phyloP scores from a whole-genome alignment of 1,284 basidiomycete species.

The Irpex sp. region DNA sequence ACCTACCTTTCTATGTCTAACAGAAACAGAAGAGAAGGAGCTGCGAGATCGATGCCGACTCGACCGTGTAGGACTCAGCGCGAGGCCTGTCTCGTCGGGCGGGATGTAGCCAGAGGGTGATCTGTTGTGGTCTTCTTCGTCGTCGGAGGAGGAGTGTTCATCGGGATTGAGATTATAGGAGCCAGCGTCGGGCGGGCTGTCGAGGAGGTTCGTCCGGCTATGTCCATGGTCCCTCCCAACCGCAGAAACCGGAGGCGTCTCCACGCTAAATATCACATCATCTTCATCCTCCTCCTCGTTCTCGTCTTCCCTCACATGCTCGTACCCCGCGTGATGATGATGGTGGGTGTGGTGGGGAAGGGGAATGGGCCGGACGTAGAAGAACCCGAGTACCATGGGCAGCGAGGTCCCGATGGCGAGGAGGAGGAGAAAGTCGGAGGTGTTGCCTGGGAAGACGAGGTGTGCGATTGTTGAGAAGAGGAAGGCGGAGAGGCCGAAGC shows the following conservation, averaged over 20 bases:
- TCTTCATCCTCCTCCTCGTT: constrained; percentile 17
- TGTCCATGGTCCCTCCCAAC: constrained; percentile 17
- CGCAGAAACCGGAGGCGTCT: constrained; percentile 18
- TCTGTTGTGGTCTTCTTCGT: constrained; percentile 5
- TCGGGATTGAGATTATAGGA: not conserved
- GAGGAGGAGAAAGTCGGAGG: constrained; percentile 64
- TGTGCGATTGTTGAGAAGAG: constrained; percentile 72
- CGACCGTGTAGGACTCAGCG: constrained; percentile 24
- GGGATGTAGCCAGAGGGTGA: constrained; percentile 23
- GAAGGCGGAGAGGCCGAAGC: constrained; percentile 84
- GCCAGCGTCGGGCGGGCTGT: constrained; percentile 14
- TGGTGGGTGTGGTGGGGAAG: constrained; percentile 24
- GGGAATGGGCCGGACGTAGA: constrained; percentile 61
- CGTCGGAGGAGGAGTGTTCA: constrained; percentile 3
- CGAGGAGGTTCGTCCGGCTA: constrained; percentile 26
- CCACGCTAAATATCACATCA: constrained; percentile 16
- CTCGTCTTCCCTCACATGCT: no score
- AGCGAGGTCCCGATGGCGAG: constrained; percentile 68
- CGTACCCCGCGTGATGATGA: constrained; percentile 4
- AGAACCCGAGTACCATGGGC: constrained; percentile 65
- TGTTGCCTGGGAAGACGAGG: constrained; percentile 64
- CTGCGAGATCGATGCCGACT: constrained; percentile 21
- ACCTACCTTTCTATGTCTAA: constrained; percentile 7
- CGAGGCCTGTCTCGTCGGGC: constrained; percentile 20
- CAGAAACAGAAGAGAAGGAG: constrained; percentile 16